Conservation (phyloP, 352 stramenopile species). For the Globisporangium nodosum region DNA sequence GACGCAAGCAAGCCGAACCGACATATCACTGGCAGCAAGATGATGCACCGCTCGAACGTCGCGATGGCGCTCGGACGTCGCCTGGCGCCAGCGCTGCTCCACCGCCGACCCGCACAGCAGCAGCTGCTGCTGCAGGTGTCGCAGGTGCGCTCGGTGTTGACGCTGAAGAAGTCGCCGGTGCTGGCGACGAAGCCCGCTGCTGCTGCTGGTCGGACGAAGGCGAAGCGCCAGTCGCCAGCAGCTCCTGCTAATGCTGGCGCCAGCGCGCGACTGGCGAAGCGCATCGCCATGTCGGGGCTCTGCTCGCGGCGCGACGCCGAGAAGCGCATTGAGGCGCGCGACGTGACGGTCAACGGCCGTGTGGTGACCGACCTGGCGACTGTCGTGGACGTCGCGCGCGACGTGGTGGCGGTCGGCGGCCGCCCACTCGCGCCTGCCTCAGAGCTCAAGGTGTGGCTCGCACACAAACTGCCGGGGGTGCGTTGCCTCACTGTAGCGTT, state of each 20-base stretch:
- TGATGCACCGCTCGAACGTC: background rate
- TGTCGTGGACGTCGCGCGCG: slow-evolving; percentile 42
- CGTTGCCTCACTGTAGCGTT: slow-evolving; percentile 1
- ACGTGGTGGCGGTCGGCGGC: slow-evolving; percentile 59
- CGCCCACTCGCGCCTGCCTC: slow-evolving; percentile 28
- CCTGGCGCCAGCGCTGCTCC: background rate
- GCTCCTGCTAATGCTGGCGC: background rate
- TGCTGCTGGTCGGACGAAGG: slow-evolving; percentile 4
- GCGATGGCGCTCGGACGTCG: background rate
- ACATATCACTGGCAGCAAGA: background rate
- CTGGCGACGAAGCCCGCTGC: slow-evolving; percentile 2
- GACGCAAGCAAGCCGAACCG: background rate
- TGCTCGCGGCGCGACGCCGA: slow-evolving; percentile 84
- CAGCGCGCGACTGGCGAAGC: slow-evolving; percentile 64
- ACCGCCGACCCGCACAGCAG: background rate
- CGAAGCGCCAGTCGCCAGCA: slow-evolving; percentile 1
- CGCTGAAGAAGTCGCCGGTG: slow-evolving; percentile 25
- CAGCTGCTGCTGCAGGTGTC: background rate
- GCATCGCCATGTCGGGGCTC: slow-evolving; percentile 74
- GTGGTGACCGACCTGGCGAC: slow-evolving; percentile 52
- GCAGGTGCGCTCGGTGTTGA: slow-evolving; percentile 14
- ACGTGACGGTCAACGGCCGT: slow-evolving; percentile 75
- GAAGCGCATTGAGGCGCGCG: slow-evolving; percentile 61
- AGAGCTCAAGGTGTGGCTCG: slow-evolving; percentile 75
- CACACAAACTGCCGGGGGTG: slow-evolving; percentile 84